Conservation (phyloP, 768 basidiomycete genomes). For the Ephemerocybe angulata region DNA sequence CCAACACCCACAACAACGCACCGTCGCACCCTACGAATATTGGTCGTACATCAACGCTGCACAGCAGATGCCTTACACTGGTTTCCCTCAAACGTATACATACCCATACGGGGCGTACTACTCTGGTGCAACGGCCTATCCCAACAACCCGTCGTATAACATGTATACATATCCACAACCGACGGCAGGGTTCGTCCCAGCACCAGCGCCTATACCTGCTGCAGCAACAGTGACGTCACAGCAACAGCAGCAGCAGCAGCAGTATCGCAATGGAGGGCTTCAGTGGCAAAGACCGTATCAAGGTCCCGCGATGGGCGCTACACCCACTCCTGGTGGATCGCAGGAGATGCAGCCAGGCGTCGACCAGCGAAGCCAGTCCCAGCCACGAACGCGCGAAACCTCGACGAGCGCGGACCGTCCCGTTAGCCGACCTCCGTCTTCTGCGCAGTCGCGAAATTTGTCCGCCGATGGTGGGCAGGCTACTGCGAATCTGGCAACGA, state of each 20-base stretch:
- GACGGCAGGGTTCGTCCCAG: conserved; percentile 7
- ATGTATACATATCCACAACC: conserved; percentile 23
- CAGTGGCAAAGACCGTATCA: conserved; percentile 22
- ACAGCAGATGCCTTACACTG: background rate
- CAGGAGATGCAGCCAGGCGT: background rate
- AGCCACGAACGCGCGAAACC: background rate
- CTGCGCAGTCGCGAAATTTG: conserved; percentile 1
- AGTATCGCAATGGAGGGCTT: conserved; percentile 14
- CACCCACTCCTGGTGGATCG: background rate
- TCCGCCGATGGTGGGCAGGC: conserved; percentile 5
- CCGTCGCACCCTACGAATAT: conserved; percentile 31
- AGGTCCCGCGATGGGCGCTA: conserved; percentile 13
- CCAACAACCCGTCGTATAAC: conserved; percentile 18
- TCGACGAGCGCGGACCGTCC: background rate
- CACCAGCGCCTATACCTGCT: background rate
- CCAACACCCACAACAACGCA: conserved; percentile 15
- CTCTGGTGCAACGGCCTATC: conserved; percentile 16
- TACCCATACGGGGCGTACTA: conserved; percentile 20
- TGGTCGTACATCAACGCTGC: conserved; percentile 29
- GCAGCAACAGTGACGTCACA: too few species aligned
- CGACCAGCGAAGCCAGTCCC: background rate
- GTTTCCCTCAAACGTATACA: conserved; percentile 17
- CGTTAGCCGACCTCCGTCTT: conserved; percentile 2
- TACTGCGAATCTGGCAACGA: too few species aligned
- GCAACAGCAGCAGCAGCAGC: background rate